Evolutionary conservation across 768 basidiomycete genomes (phyloP), one percentile per base, ranked within the genome.

Genomic region (Kwoniella shandongensis): DNA sequence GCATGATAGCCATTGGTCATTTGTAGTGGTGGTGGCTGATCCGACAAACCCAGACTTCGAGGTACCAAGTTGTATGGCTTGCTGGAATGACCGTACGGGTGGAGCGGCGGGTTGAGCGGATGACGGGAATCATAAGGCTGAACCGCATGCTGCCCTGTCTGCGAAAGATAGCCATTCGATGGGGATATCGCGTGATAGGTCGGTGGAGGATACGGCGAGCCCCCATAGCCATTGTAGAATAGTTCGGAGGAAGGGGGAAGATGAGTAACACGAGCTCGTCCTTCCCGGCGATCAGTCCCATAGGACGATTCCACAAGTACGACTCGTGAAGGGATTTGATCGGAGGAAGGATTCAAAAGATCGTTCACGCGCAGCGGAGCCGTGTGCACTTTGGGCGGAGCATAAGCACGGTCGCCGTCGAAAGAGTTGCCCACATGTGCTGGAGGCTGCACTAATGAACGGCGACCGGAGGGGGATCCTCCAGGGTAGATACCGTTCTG

Each of bases 311-410:
- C 32, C 20, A 32, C 32, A 15, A 61, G 36, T 4, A 56, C 42
- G 23, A 56, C 54, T 17, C 59, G 36, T 2, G 59, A 51, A 18
- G 59, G 54, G 40, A 57, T 57, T 17, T 54, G 20, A 4, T 46
- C 42, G 27, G 5, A 18, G n/a, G 18, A 22, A 12, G 59, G 59
- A 35, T 61, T 61, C 32, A 61, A 49, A 53, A 61, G 51, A n/a
- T 61, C 47, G 8, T 61, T 32, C 3, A 61, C 35, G 17, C 48
- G 41, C 2, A 61, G 29, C 8, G 54, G 59, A 11, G 51, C 59
- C 15, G 20, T 29, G 5, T 41, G 55, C 17, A 47, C 26, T 3
- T 15, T 10, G n/a, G 40, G 23, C 15, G 26, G 22, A 36, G 26
- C 35, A 4, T 23, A 17, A n/a, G n/a, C 13, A 3, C n/a, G 54